A percentile compares a stretch with the other conserved stretches of the same genome.
These are phyloP conservation scores for Coniochaeta sp. DNA, from an alignment of 2,329 filamentous ascomycete genomes.

Conservation along the genomic window DNA sequence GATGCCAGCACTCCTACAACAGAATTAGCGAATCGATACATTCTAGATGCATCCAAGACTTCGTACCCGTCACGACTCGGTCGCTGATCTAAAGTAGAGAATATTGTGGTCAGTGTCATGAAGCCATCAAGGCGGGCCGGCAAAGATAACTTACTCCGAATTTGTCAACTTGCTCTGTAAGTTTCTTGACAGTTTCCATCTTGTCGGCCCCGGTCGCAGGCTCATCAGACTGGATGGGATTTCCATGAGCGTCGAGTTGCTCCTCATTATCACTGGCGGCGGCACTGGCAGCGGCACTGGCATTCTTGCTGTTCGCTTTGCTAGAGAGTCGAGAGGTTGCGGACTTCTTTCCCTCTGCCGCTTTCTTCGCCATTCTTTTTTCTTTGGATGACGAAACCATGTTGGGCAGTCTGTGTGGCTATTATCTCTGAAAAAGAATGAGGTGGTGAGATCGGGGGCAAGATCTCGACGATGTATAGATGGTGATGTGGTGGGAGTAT, in stretches of 20 bases:
- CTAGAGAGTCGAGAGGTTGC: slow-evolving; percentile 67
- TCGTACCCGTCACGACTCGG: neutral
- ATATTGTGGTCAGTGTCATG: neutral
- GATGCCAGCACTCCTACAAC: slow-evolving; percentile 85
- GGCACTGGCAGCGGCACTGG: slow-evolving; percentile 55
- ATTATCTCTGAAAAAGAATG: neutral
- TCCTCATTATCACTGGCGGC: slow-evolving; percentile 59
- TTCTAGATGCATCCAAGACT: too few relatives aligned
- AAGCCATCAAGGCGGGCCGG: neutral
- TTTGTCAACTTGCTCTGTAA: slow-evolving; percentile 91
- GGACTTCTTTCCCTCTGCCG: slow-evolving; percentile 59
- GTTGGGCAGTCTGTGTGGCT: slow-evolving; percentile 19
- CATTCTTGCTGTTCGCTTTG: slow-evolving; percentile 60
- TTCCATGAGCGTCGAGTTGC: slow-evolving; percentile 56
- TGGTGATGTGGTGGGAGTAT: too few relatives aligned
- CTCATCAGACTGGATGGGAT: slow-evolving; percentile 47
- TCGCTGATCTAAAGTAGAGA: neutral
- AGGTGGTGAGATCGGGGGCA: neutral
- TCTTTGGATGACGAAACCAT: slow-evolving; percentile 67
- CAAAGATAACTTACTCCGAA: slow-evolving; percentile 89
- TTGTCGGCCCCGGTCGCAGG: slow-evolving; percentile 66
- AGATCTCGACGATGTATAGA: neutral
- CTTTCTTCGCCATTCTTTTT: slow-evolving; percentile 65
- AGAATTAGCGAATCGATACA: neutral
- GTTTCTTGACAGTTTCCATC: slow-evolving; percentile 74